Evolutionary conservation across 2,329 filamentous ascomycete genomes (phyloP), one percentile per base, ranked within the genome.

Genomic region (Neonectria magnoliae): DNA sequence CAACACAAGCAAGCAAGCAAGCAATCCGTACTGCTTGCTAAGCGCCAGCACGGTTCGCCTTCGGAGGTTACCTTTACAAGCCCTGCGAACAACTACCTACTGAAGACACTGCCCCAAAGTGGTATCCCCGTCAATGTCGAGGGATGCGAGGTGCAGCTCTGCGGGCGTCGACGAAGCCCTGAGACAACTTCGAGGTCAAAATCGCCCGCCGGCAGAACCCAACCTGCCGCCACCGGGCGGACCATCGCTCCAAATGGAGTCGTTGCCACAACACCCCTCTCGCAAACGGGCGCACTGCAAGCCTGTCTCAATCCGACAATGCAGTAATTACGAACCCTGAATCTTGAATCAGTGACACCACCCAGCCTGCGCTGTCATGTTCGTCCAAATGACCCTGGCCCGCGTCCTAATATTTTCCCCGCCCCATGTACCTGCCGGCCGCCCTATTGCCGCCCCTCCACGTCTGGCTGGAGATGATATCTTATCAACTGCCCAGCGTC

Each of bases 81-180:
- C 18, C 18, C 33, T 7, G 18, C 22, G 6, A 27, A 6, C 25
- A 25, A 25, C 6, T 25, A 25, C 25, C 33, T 25, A 10, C 25
- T 42, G 18, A 53, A 47, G 41, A 18, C 44, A 44, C 47, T 54
- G 52, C 51, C 62, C 62, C 47, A 54, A 70, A 53, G 55, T 51
- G 57, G 62, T 51, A 56, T 60, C 53, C 57, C 60, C 60, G 68
- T 68, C 65, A 67, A 66, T 64, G 65, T 69, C 51, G 62, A 66
- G 59, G 62, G 67, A 64, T 62, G 65, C 58, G 53, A 66, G 66
- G 57, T 72, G 70, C 70, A 72, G 68, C 59, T 67, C 60, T 73
- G 70, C 70, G 70, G 70, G 70, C 70, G 70, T 71, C 57, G 59
- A 59, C 70, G 55, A 45, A 50, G 60, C 54, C 54, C 42, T 53